A percentile compares a stretch with the other conserved stretches of the same genome.
Conservation (phyloP, 2,329 filamentous ascomycete species). For the Curvularia hawaiiensis region DNA sequence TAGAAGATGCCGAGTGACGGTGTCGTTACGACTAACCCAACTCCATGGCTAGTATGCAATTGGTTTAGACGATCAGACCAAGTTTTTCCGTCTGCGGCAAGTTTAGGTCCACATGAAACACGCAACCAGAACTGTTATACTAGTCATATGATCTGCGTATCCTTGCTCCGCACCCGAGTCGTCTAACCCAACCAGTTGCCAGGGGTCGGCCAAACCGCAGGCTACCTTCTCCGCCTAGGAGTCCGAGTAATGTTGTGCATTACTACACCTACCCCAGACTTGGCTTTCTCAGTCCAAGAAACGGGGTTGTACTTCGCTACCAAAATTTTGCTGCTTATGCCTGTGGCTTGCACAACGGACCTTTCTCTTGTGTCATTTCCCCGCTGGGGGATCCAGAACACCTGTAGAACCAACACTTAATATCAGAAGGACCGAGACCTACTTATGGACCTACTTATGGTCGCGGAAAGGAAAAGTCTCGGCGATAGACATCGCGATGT, state of each 20-base stretch:
- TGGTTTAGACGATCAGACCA: conserved; percentile 9
- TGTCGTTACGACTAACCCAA: not conserved
- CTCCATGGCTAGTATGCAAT: conserved; percentile 3
- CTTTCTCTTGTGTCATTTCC: not conserved
- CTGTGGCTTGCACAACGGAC: not conserved
- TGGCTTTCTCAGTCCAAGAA: not conserved
- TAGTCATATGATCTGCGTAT: conserved; percentile 2
- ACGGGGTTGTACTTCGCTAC: not conserved
- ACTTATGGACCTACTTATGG: too few species aligned
- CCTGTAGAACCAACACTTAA: conserved; percentile 5
- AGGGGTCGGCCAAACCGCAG: not conserved
- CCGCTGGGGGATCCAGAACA: conserved; percentile 1
- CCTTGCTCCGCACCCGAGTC: conserved; percentile 1
- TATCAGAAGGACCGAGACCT: conserved; percentile 7
- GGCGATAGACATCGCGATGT: not conserved
- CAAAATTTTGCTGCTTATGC: not conserved
- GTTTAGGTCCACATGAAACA: not conserved
- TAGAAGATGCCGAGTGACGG: not conserved
- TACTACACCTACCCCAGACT: conserved; percentile 2
- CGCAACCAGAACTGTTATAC: not conserved
- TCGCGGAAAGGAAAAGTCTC: not conserved
- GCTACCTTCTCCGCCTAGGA: not conserved
- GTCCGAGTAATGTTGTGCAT: not conserved
- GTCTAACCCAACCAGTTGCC: not conserved
- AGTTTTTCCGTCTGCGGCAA: not conserved